A percentile compares a stretch with the other conserved stretches of the same genome.
Conservation (phyloP, 257 asterid species). For the Ilex asprella region DNA sequence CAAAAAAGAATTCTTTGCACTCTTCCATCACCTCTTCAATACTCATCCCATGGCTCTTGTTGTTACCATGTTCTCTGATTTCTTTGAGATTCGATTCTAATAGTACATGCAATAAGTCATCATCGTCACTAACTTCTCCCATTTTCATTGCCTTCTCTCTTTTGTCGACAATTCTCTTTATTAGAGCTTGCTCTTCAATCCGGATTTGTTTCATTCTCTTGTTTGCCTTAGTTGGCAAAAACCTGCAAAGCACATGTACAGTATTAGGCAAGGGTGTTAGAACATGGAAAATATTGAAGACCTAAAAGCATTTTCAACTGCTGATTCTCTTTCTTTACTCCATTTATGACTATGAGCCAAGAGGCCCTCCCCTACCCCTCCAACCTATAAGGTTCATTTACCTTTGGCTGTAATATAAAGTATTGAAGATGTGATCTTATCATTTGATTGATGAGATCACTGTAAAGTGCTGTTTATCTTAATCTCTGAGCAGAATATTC, state of each 20-base stretch:
- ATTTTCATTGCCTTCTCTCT: not conserved
- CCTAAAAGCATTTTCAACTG: too few relatives aligned
- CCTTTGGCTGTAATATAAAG: too few relatives aligned
- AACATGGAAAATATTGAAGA: too few relatives aligned
- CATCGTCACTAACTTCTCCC: not conserved
- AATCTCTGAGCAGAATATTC: too few relatives aligned
- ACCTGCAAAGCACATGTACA: not conserved
- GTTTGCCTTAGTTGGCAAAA: not conserved
- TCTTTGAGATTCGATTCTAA: not conserved
- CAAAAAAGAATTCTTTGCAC: constrained; percentile 41
- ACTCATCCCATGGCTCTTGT: constrained; percentile 23
- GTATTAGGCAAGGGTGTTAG: too few relatives aligned
- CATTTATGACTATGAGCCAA: too few relatives aligned
- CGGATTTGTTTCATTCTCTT: not conserved
- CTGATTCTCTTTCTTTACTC: too few relatives aligned
- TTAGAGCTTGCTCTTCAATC: not conserved
- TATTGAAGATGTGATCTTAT: too few relatives aligned
- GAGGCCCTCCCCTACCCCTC: too few relatives aligned
- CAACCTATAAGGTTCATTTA: too few relatives aligned
- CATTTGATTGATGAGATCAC: too few relatives aligned
- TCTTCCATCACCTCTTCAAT: constrained; percentile 41
- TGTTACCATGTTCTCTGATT: not conserved
- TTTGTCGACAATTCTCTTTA: not conserved
- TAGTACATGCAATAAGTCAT: not conserved
- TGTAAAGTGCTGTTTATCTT: too few relatives aligned